phyloP scores from a whole-genome alignment of 1,284 basidiomycete species.

The Acaromyces ingoldii region DNA sequence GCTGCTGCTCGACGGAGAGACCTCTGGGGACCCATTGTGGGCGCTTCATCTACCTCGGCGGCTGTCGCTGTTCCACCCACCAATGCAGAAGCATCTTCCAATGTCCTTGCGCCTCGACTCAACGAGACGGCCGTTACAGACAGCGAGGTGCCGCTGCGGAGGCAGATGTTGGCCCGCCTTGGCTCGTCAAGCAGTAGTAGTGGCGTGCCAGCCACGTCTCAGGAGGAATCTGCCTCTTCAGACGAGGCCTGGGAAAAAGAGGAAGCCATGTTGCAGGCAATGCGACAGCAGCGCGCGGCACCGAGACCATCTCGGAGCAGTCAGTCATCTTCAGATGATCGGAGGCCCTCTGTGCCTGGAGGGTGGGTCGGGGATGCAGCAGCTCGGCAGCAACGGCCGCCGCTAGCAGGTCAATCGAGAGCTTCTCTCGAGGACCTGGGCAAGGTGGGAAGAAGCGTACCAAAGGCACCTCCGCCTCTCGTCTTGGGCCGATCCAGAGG shows the following conservation, averaged over 20 bases:
- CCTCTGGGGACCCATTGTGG: not conserved
- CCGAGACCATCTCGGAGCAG: not conserved
- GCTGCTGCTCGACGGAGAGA: not conserved
- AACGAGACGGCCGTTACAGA: too few species aligned
- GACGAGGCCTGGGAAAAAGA: constrained; percentile 8
- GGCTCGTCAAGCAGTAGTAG: not conserved
- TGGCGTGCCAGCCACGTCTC: not conserved
- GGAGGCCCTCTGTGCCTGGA: too few species aligned
- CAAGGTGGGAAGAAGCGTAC: not conserved
- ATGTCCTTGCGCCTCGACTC: too few species aligned
- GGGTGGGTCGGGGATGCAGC: too few species aligned
- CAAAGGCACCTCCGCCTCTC: constrained; percentile 5
- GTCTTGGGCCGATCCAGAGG: constrained; percentile 7
- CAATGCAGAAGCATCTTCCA: too few species aligned
- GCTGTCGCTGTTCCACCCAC: too few species aligned
- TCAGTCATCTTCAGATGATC: constrained; percentile 7
- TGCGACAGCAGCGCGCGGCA: not conserved
- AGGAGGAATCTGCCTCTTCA: constrained; percentile 1
- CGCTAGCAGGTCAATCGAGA: too few species aligned
- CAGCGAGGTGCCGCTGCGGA: too few species aligned
- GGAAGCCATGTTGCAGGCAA: constrained; percentile 1
- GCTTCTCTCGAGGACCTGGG: constrained; percentile 6
- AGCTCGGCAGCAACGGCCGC: too few species aligned
- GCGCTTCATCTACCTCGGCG: too few species aligned
- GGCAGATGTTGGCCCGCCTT: too few species aligned